phyloP scores from a whole-genome alignment of 1,139 yeast genomes.

The Candida sp. region DNA sequence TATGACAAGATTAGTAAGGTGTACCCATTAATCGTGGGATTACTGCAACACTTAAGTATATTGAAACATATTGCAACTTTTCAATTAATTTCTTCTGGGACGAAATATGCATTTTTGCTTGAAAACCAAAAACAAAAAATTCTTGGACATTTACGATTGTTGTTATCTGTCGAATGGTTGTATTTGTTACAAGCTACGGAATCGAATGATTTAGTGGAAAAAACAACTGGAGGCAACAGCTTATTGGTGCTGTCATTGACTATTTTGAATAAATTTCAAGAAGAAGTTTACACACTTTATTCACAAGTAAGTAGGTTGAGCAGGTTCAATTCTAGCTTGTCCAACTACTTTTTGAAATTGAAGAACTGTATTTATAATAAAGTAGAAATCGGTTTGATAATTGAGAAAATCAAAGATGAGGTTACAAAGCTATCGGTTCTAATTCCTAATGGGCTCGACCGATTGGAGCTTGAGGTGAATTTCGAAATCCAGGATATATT shows the following conservation, averaged over 20 bases:
- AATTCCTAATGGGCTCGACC: constrained; percentile 33
- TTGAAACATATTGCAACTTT: constrained; percentile 24
- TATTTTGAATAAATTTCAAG: constrained; percentile 38
- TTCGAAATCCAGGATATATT: constrained; percentile 31
- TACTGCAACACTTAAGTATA: constrained; percentile 41
- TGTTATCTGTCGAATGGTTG: constrained; percentile 51
- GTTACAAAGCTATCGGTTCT: constrained; percentile 41
- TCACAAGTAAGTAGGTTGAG: constrained; percentile 31
- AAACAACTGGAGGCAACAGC: constrained; percentile 14
- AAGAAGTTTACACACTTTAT: constrained; percentile 19
- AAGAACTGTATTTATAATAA: constrained; percentile 23
- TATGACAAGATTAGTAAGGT: constrained; percentile 45
- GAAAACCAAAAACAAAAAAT: constrained; percentile 33
- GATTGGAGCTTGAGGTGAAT: constrained; percentile 41
- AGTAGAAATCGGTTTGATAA: constrained; percentile 10
- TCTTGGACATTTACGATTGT: constrained; percentile 16
- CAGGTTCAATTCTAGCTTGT: constrained; percentile 17
- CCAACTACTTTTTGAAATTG: constrained; percentile 19
- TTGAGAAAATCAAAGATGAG: constrained; percentile 36
- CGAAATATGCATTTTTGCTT: constrained; percentile 42
- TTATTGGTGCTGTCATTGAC: constrained; percentile 39
- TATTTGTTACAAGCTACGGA: constrained; percentile 51
- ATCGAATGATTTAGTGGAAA: constrained; percentile 15
- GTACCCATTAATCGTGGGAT: constrained; percentile 55
- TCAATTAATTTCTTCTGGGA: constrained; percentile 22